Base-by-base conservation (phyloP, 768 basidiomycete species). In the Serendipita vermifera region DNA sequence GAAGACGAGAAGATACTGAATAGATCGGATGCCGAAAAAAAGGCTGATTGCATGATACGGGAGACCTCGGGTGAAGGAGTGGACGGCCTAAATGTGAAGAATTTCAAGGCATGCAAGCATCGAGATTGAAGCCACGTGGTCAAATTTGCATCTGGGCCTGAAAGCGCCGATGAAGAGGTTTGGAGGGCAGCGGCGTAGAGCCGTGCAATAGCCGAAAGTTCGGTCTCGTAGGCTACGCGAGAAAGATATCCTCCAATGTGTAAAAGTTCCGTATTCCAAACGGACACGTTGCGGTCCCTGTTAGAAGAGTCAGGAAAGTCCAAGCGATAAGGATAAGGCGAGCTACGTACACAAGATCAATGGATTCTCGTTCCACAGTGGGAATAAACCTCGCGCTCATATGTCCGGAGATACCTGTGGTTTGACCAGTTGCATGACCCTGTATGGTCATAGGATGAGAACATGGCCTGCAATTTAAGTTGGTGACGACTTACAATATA, bases 321-420 rank as follows among this genome's bases (percentile, higher is more conserved):
- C 14, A 26, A 24, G 41, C 43, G 55, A 24, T 33, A 31, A 24
- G 13, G 38, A 53, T 24, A 17, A 3, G 1, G 22, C n/a, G 22
- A 14, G n/a, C 7, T 35, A 56, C 81, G 68, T 64, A 87, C 83
- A 90, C 83, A 29, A 93, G 72, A 68, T 89, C 91, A 60, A 93
- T 85, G 0, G 85, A 86, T 70, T 98, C 94, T 59, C 94, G 79
- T 67, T 98, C 94, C 5, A 98, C 93, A 0, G 93, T 97, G 7
- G 91, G 88, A 57, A 98, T 93, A 64, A 96, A 96, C 2, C 92
- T 75, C 6, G 87, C 83, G 0, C 89, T 74, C 62, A 85, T 73
- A 57, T 83, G 78, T 0, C 80, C 80, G 2, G 77, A 78, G 11
- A 77, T 73, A 31, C 94, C 93, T 1, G 92, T 94, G 7, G 91